These are phyloP conservation scores for Blastomyces gilchristii DNA, from an alignment of 2,329 filamentous ascomycete genomes.

Conservation along the genomic window DNA sequence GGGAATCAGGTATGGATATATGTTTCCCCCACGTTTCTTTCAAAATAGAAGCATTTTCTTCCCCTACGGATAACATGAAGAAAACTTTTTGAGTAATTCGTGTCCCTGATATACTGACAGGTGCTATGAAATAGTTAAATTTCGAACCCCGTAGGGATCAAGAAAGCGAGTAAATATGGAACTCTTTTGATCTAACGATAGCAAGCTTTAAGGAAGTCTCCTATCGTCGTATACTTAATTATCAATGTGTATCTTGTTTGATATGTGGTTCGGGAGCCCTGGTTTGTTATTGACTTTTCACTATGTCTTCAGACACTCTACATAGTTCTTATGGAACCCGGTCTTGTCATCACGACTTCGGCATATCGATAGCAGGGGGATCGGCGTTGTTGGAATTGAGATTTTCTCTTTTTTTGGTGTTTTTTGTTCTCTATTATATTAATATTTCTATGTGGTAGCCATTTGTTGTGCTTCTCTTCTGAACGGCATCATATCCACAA, in stretches of 20 bases:
- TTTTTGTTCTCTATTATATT: neutral
- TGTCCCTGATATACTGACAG: neutral
- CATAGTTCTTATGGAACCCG: neutral
- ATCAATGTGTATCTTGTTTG: neutral
- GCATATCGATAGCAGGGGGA: neutral
- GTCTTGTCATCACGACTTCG: neutral
- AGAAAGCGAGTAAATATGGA: conserved; percentile 35
- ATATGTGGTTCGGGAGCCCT: neutral
- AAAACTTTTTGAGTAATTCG: neutral
- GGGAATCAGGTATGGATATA: conserved; percentile 65
- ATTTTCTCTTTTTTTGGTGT: neutral
- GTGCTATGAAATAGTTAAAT: conserved; percentile 44
- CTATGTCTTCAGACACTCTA: neutral
- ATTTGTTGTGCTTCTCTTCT: neutral
- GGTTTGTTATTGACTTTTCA: neutral
- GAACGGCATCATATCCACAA: neutral
- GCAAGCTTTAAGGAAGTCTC: neutral
- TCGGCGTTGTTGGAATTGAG: neutral
- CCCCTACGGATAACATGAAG: neutral
- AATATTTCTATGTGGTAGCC: neutral
- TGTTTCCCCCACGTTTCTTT: neutral
- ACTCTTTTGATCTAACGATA: neutral
- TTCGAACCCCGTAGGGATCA: conserved; percentile 58
- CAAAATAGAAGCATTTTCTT: neutral
- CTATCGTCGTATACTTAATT: neutral